Evolutionary conservation across 345 rosid genomes (phyloP).

Genomic region (Cardamine chenopodiifolia): DNA sequence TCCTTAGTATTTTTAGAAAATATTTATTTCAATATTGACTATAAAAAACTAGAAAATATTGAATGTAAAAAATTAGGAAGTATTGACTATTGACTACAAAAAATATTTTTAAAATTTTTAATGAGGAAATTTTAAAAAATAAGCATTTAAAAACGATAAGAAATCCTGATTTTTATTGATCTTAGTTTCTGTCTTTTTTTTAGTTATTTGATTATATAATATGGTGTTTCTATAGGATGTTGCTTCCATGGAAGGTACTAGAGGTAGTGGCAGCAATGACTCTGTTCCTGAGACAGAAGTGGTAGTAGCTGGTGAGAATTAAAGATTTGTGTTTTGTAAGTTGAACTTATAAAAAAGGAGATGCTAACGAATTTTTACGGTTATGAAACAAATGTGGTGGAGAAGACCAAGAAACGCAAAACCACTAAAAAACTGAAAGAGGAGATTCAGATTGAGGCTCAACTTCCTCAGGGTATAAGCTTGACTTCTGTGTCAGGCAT

Average conservation of each 20-base stretch:
- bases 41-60: too few species aligned
- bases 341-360: neutral
- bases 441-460: constrained; percentile 40
- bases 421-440: neutral
- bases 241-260: neutral
- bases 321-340: neutral
- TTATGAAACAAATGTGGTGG: neutral
- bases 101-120: too few species aligned
- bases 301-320: neutral
- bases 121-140: too few species aligned
- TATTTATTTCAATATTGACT: too few species aligned
- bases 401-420: neutral
- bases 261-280: neutral
- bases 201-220: too few species aligned
- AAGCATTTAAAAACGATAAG: too few species aligned
- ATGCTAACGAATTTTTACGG: neutral
- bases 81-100: too few species aligned
- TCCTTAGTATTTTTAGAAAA: too few species aligned
- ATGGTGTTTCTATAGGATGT: neutral
- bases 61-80: too few species aligned
- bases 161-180: neutral
- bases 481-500: constrained; percentile 59
- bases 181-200: too few species aligned
- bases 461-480: constrained; percentile 56
- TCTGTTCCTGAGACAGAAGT: neutral